A percentile compares a stretch with the other conserved stretches of the same genome.
Conservation (phyloP, 1,284 basidiomycete genomes). For the Microbotryum silenes-acaulis region DNA sequence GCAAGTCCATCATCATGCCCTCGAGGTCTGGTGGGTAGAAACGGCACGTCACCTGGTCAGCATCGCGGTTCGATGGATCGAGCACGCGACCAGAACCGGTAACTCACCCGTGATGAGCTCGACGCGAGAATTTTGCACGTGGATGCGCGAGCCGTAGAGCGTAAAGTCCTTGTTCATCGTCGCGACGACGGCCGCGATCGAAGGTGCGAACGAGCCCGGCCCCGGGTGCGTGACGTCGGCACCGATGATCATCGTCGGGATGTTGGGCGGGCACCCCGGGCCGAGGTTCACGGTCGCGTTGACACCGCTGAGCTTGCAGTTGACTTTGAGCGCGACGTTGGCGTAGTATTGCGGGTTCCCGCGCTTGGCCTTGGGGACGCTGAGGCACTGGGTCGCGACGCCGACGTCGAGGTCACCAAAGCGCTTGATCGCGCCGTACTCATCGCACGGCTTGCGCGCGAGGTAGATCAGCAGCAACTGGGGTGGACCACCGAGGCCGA, state of each 20-base stretch:
- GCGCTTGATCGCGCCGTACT: slow-evolving; percentile 13
- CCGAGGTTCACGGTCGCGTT: slow-evolving; percentile 48
- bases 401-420: slow-evolving; percentile 8
- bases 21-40: slow-evolving; percentile 45
- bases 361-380: slow-evolving; percentile 11
- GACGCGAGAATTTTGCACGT: slow-evolving; percentile 57
- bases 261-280: too few relatives aligned
- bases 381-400: slow-evolving; percentile 8
- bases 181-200: slow-evolving; percentile 67
- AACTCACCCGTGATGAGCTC: slow-evolving; percentile 39
- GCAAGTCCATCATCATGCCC: slow-evolving; percentile 60
- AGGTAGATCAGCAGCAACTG: slow-evolving; percentile 22
- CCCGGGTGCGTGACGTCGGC: slow-evolving; percentile 75
- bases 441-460: slow-evolving; percentile 2
- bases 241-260: slow-evolving; percentile 62
- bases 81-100: neutral
- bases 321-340: slow-evolving; percentile 68
- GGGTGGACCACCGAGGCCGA: slow-evolving; percentile 1
- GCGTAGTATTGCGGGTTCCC: slow-evolving; percentile 45
- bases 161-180: slow-evolving; percentile 51
- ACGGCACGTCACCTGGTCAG: neutral
- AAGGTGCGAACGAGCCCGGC: slow-evolving; percentile 56
- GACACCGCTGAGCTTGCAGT: slow-evolving; percentile 69
- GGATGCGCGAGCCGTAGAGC: slow-evolving; percentile 62
- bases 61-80: neutral